phyloP scores from a whole-genome alignment of 2,329 filamentous ascomycete species.

The Metarhizium rileyi region DNA sequence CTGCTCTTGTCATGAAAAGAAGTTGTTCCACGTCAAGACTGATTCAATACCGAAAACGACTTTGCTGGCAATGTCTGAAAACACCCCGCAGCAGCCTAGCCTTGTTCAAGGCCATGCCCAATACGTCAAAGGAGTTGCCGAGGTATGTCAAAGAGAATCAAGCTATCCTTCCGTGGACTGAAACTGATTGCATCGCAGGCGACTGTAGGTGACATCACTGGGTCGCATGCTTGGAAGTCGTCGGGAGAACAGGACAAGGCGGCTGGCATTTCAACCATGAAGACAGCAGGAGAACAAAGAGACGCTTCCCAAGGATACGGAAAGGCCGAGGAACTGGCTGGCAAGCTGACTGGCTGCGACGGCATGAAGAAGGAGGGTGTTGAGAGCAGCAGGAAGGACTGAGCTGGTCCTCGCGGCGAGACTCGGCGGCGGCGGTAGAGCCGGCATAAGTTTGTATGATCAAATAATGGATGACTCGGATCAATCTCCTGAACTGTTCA shows the following conservation, averaged over 20 bases:
- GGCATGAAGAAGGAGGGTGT: conserved; percentile 58
- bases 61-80: conserved; percentile 1
- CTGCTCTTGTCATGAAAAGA: no score
- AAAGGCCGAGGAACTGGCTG: conserved; percentile 54
- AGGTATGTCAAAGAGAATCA: conserved; percentile 32
- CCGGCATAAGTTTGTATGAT: no score
- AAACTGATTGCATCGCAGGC: conserved; percentile 29
- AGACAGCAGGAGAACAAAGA: conserved; percentile 45
- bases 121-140: conserved; percentile 58
- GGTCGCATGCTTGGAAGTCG: conserved; percentile 51
- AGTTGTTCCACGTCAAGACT: no score
- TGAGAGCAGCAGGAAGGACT: conserved; percentile 32
- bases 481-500: no score
- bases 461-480: no score
- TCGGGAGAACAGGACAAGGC: conserved; percentile 57
- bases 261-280: conserved; percentile 52
- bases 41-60: background rate
- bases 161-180: no score
- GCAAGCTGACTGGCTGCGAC: conserved; percentile 54
- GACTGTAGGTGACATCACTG: conserved; percentile 51
- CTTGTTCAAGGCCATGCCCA: conserved; percentile 56
- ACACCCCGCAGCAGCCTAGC: conserved; percentile 35
- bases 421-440: background rate
- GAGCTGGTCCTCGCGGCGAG: conserved; percentile 1
- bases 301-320: conserved; percentile 50